Evolutionary conservation across 352 stramenopile genomes (phyloP).

Genomic region (Phytophthora lateralis): DNA sequence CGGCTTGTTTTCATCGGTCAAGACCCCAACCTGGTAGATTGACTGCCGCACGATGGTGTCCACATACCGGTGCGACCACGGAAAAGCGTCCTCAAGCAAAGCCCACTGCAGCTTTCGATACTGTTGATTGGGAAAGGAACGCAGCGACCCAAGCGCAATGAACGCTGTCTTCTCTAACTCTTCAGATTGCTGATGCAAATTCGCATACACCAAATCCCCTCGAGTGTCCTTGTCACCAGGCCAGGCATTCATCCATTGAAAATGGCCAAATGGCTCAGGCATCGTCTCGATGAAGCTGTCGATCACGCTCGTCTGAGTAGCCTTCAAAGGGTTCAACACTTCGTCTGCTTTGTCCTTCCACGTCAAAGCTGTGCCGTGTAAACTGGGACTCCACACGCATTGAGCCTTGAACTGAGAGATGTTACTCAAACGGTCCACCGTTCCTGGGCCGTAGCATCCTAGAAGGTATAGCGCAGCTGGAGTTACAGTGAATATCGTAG

Average conservation of each 20-base stretch:
- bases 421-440: no score
- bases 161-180: constrained; percentile 36
- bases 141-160: constrained; percentile 42
- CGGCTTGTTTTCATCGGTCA: constrained; percentile 38
- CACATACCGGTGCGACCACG: constrained; percentile 48
- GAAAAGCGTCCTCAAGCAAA: constrained; percentile 45
- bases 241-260: constrained; percentile 53
- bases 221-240: constrained; percentile 36
- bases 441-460: no score
- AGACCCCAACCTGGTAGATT: constrained; percentile 49
- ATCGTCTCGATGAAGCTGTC: constrained; percentile 43
- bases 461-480: no score
- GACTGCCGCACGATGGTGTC: constrained; percentile 46
- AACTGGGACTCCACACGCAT: no score
- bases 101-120: constrained; percentile 47
- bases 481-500: no score
- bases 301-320: constrained; percentile 21
- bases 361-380: no score
- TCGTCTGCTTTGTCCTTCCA: no score
- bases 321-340: constrained; percentile 58
- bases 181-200: constrained; percentile 20
- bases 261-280: constrained; percentile 3
- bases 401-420: no score
- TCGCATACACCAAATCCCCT: constrained; percentile 55
- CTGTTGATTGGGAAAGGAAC: constrained; percentile 58